Evolutionary conservation across 768 basidiomycete genomes (phyloP), one percentile per base, ranked within the genome.

Genomic region (Phlegmacium glaucopus): DNA sequence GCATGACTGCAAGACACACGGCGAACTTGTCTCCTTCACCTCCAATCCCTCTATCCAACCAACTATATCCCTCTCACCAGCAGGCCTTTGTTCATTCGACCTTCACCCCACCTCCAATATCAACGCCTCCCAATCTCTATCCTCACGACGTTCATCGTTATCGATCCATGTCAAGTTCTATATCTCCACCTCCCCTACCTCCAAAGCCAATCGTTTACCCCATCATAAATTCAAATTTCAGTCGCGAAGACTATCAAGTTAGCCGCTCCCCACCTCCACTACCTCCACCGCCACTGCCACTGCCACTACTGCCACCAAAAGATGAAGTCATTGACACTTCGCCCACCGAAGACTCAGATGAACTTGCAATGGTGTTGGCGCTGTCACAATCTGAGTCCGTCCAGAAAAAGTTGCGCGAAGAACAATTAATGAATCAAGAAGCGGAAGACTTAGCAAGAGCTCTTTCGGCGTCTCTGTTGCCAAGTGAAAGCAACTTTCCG

Each of bases 391-490:
- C 76, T 13, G 78, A 78, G 39, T 67, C 71, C 7, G 49, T 49
- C 12, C 56, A 66, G 30, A 61, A 64, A 42, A 56, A 67, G 52
- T 58, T 59, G 22, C 45, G 62, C 27, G 62, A 66, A 40, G 64
- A 69, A 17, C 66, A 68, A 40, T 49, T 75, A 13, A 56, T 51
- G 6, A 61, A 51, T 45, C 72, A 75, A 52, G 86, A 90, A 58
- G 84, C 87, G 48, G 80, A 81, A 26, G 83, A 88, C 36, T 67
- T 90, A 11, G 78, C 78, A 16, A 72, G 72, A 51, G 88, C 86
- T 0, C 54, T 90, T 48, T 74, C 79, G 53, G 65, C 64, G 43
- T 68, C 67, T 1, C 54, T 68, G 55, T 35, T 56, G 28, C 52
- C 56, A 4, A 56, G 54, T n/a, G 57, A 51, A 36, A 53, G 39